phyloP scores from a whole-genome alignment of 2,329 filamentous ascomycete genomes.

The Colletotrichum eremochloae region DNA sequence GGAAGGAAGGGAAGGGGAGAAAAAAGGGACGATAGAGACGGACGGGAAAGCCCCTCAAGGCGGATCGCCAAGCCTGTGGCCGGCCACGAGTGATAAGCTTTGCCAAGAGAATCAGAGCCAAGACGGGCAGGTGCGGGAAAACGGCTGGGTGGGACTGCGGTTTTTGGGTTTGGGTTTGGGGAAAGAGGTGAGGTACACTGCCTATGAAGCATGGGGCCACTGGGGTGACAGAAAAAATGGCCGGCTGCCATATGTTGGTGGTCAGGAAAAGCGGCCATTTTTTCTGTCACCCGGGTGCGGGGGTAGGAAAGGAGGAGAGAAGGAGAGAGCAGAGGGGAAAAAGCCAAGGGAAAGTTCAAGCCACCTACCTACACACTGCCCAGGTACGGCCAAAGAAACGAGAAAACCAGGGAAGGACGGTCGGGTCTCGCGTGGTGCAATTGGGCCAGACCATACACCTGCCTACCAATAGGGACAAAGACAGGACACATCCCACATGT shows the following conservation, averaged over 20 bases:
- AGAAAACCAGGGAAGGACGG: slow-evolving; percentile 7
- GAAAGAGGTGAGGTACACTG: background rate
- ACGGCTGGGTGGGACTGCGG: background rate
- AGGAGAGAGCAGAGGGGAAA: background rate
- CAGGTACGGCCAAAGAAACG: background rate
- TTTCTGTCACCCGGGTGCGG: too few relatives aligned
- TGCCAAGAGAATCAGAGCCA: slow-evolving; percentile 50
- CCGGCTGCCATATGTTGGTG: too few relatives aligned
- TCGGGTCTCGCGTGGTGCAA: slow-evolving; percentile 1
- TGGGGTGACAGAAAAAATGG: too few relatives aligned
- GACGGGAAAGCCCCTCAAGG: slow-evolving; percentile 6
- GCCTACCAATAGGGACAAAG: background rate
- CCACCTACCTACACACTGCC: slow-evolving; percentile 5
- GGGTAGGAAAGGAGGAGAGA: background rate
- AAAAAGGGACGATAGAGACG: slow-evolving; percentile 7
- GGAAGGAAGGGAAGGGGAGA: background rate
- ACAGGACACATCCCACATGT: background rate
- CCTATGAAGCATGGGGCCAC: slow-evolving; percentile 6
- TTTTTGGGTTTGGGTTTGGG: slow-evolving; percentile 36
- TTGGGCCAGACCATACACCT: background rate
- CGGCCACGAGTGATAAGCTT: slow-evolving; percentile 53
- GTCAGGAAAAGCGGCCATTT: too few relatives aligned
- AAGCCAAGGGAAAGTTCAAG: slow-evolving; percentile 13
- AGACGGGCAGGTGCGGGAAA: slow-evolving; percentile 43
- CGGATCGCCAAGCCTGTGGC: slow-evolving; percentile 32